Percentiles rank a stretch among this genome's conserved stretches.
These are phyloP conservation scores for Bathelium albidoporum DNA, from an alignment of 495 filamentous ascomycete genomes.

Conservation along the genomic window DNA sequence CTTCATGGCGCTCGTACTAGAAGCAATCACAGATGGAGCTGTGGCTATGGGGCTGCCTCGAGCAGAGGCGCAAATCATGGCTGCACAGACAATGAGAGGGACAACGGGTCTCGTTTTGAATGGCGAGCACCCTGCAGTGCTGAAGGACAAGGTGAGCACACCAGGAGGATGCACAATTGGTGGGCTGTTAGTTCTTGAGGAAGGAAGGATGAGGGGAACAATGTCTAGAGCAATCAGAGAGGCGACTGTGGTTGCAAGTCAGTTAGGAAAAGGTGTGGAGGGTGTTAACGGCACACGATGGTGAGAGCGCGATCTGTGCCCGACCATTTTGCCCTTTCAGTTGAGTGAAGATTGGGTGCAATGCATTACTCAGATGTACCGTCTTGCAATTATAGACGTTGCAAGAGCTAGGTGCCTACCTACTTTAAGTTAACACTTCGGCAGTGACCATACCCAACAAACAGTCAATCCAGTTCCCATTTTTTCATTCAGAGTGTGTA, in stretches of 20 bases:
- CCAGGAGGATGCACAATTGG: conserved; percentile 76
- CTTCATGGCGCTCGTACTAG: conserved; percentile 67
- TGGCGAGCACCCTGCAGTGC: conserved; percentile 66
- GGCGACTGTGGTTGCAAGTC: conserved; percentile 64
- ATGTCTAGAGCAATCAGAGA: conserved; percentile 66
- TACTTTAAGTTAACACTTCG: too few relatives aligned
- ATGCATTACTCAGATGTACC: too few relatives aligned
- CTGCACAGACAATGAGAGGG: conserved; percentile 68
- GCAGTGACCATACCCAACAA: too few relatives aligned
- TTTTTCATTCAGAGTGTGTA: too few relatives aligned
- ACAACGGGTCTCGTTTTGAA: conserved; percentile 57
- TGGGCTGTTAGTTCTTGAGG: conserved; percentile 65
- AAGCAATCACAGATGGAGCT: conserved; percentile 66
- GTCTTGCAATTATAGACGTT: too few relatives aligned
- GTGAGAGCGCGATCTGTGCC: conserved; percentile 5
- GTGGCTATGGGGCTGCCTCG: conserved; percentile 73
- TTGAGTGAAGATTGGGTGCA: too few relatives aligned
- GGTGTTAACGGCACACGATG: conserved; percentile 41
- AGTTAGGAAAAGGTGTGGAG: conserved; percentile 45
- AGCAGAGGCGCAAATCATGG: conserved; percentile 68
- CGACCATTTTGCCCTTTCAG: too few relatives aligned
- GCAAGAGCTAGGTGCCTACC: too few relatives aligned
- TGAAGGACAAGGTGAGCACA: conserved; percentile 68
- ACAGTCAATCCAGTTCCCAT: too few relatives aligned
- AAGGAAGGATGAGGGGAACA: conserved; percentile 58